Evolutionary conservation across 2,329 filamentous ascomycete genomes (phyloP), one percentile per base, ranked within the genome.

Genomic region (Trichophaea hybrida): DNA sequence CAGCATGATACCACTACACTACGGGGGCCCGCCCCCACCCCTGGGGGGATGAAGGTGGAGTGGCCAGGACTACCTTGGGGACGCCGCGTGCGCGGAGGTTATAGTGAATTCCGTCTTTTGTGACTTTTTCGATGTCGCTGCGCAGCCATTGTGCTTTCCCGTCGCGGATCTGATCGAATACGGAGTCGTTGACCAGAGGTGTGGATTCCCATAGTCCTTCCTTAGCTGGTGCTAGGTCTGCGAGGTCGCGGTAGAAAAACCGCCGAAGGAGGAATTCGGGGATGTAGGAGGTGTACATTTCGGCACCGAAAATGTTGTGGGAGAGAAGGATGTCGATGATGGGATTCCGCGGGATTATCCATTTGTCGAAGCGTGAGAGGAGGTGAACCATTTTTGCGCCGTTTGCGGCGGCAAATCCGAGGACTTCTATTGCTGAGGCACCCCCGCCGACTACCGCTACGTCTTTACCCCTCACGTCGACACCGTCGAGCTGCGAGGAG

Each of bases 161-260:
- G 1, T 75, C 73, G 15, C 88, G 83, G 35, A 94, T 79, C 67
- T 85, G 84, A 52, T 85, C 76, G 72, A 94, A 84, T 1, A 94
- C 79, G 50, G 89, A 83, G 13, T 83, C 85, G 71, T 93, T 94
- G 31, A 93, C 86, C 86, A 93, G 91, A 0, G 88, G 88, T 0
- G 88, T 94, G 55, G 48, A 50, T 43, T 59, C 58, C 52, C 48
- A 63, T 15, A 63, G 24, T 86, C 84, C 33, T 79, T 88, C 74
- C 15, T 51, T 51, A 1, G 78, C 73, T 0, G 88, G 88, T 0
- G 86, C 80, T 4, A 94, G 77, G 65, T 89, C 82, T 67, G 83
- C 74, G 2, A 94, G 77, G 66, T 93, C 88, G 13, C 87, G 80
- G 70, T 94, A 94, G 75, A 94, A 94, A 74, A 91, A 79, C 64